Conservation (phyloP, 768 basidiomycete species). For the Gymnopilus dilepis region DNA sequence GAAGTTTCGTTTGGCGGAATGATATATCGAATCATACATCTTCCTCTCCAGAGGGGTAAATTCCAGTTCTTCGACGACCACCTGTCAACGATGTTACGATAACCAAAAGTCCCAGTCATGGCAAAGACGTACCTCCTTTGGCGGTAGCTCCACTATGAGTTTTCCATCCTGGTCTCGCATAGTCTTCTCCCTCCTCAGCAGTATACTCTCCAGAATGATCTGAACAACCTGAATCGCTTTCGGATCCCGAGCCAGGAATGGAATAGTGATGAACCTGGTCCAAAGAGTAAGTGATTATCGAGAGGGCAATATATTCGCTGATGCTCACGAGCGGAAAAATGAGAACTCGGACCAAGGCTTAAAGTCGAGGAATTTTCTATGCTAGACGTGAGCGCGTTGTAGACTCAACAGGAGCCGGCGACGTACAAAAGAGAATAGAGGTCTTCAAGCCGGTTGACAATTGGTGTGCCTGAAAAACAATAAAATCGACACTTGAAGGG, state of each 20-base stretch:
- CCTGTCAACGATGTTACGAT: slow-evolving; percentile 39
- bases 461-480: slow-evolving; percentile 73
- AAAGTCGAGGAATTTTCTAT: slow-evolving; percentile 80
- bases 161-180: slow-evolving; percentile 90
- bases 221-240: slow-evolving; percentile 96
- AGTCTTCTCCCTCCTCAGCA: slow-evolving; percentile 90
- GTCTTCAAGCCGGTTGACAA: slow-evolving; percentile 93
- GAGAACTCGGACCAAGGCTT: slow-evolving; percentile 82
- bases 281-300: background rate
- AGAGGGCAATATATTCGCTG: background rate
- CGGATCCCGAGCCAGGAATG: slow-evolving; percentile 89
- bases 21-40: slow-evolving; percentile 89
- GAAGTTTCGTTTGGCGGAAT: slow-evolving; percentile 79
- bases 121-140: slow-evolving; percentile 67
- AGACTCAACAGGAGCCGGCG: no score
- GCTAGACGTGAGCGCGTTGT: no score
- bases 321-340: slow-evolving; percentile 86
- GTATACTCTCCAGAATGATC: slow-evolving; percentile 86
- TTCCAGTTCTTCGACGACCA: slow-evolving; percentile 73
- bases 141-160: slow-evolving; percentile 85
- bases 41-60: slow-evolving; percentile 83
- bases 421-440: slow-evolving; percentile 78
- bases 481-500: background rate
- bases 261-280: slow-evolving; percentile 83
- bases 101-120: background rate